Conservation (phyloP, 345 rosid genomes). For the Populus alba region DNA sequence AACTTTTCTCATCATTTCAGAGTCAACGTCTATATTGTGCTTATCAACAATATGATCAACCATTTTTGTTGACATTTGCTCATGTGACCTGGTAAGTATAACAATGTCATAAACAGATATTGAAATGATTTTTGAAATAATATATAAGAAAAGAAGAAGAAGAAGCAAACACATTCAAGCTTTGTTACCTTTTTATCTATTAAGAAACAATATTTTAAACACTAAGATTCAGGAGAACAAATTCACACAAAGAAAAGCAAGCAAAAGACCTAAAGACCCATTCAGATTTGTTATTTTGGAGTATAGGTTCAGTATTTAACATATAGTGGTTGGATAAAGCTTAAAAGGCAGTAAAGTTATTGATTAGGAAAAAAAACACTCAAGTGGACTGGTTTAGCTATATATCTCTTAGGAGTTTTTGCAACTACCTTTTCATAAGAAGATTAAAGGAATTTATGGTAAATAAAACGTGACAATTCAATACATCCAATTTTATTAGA, state of each 20-base stretch:
- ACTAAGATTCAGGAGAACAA: background rate
- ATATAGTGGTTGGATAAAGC: too few species aligned
- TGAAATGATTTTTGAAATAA: background rate
- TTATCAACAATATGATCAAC: conserved; percentile 78
- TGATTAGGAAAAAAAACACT: too few species aligned
- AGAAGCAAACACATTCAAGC: background rate
- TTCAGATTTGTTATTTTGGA: too few species aligned
- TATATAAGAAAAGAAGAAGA: background rate
- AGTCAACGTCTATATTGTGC: conserved; percentile 77
- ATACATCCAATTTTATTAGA: too few species aligned
- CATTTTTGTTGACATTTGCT: conserved; percentile 71
- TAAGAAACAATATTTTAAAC: background rate
- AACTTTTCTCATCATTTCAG: conserved; percentile 70
- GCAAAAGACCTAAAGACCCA: background rate
- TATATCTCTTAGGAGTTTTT: too few species aligned
- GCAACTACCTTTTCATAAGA: too few species aligned
- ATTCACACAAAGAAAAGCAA: background rate
- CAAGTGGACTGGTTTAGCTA: too few species aligned
- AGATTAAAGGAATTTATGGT: too few species aligned
- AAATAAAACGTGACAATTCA: too few species aligned
- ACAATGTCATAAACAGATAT: conserved; percentile 1
- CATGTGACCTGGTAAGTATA: conserved; percentile 68
- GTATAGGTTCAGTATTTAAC: too few species aligned
- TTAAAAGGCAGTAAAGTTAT: too few species aligned
- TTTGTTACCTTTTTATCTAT: background rate